Base-by-base conservation (phyloP, 306 rosid genomes). In the Trifolium dubium region DNA sequence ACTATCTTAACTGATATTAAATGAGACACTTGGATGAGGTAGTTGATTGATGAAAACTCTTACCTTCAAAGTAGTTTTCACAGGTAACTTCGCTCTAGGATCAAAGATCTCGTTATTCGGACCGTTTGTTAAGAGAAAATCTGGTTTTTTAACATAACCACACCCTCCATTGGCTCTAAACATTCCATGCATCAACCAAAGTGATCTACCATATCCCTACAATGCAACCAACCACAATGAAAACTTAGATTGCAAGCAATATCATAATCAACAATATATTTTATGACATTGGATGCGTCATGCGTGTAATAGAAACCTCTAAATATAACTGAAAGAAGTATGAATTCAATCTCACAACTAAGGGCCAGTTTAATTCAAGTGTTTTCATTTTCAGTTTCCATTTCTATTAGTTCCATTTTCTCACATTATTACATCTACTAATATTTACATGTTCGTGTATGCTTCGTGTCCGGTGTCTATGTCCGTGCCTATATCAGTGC, bases 141-240 rank as follows among this genome's bases (percentile, higher is more conserved):
- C 96, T 44, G 99, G 99, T 85, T 95, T 95, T 85, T 90, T 95
- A 70, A 95, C 89, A 73, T 90, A 95, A 53, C 99, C 99, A 43
- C 99, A 95, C 67, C 89, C 87, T 51, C 97, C 97, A 70, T 95
- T 92, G 80, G 98, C 89, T 87, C 80, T 90, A 85, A 95, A 95
- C 98, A 95, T 95, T 59, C 99, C 99, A 32, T 95, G 89, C 99
- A 95, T 95, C 89, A 92, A 62, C 98, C 99, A 92, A 50, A 95
- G 92, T 44, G 98, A 87, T 85, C 99, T 92, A 53, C 99, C 99
- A 81, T 88, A 18, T 13, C 99, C 99, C 99, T 95, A 71, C 77
- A 73, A 83, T 46, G 81, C 29, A 71, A 64, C 19, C 81, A 78
- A 64, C 49, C 73, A 63, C 47, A 58, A 31, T n/a, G 35, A 54